phyloP scores from a whole-genome alignment of 2,329 filamentous ascomycete genomes.

The Phialemoniopsis sp. region DNA sequence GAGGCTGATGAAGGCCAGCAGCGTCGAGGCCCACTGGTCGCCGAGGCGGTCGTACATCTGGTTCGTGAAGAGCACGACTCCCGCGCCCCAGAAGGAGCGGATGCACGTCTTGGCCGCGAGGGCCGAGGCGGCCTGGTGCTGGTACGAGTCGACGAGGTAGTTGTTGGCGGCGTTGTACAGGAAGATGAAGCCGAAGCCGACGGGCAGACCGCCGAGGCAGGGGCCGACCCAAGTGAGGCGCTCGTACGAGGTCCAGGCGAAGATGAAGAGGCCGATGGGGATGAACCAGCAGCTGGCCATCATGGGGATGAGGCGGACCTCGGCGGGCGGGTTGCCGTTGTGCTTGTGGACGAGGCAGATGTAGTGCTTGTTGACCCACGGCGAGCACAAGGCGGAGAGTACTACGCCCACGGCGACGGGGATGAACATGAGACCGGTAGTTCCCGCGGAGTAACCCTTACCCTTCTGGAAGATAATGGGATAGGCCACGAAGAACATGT shows the following conservation, averaged over 20 bases:
- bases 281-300: slow-evolving; percentile 73
- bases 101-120: slow-evolving; percentile 80
- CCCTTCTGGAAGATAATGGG: slow-evolving; percentile 71
- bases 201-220: slow-evolving; percentile 63
- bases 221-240: slow-evolving; percentile 67
- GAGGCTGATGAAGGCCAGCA: slow-evolving; percentile 70
- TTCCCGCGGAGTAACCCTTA: slow-evolving; percentile 72
- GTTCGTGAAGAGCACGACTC: slow-evolving; percentile 71
- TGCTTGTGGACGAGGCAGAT: slow-evolving; percentile 57
- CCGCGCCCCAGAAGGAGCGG: slow-evolving; percentile 76
- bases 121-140: slow-evolving; percentile 73
- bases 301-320: slow-evolving; percentile 78
- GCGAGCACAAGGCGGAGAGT: slow-evolving; percentile 60
- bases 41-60: slow-evolving; percentile 75
- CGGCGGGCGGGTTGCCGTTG: slow-evolving; percentile 71
- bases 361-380: slow-evolving; percentile 80
- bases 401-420: slow-evolving; percentile 75
- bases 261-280: slow-evolving; percentile 54
- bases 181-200: slow-evolving; percentile 81
- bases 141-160: slow-evolving; percentile 63
- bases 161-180: slow-evolving; percentile 77
- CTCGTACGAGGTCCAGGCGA: slow-evolving; percentile 58
- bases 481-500: slow-evolving; percentile 74
- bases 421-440: slow-evolving; percentile 83
- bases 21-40: slow-evolving; percentile 70